These are phyloP conservation scores for Nakazawaea sp. DNA, from an alignment of 805 yeast genomes.

Conservation along the genomic window DNA sequence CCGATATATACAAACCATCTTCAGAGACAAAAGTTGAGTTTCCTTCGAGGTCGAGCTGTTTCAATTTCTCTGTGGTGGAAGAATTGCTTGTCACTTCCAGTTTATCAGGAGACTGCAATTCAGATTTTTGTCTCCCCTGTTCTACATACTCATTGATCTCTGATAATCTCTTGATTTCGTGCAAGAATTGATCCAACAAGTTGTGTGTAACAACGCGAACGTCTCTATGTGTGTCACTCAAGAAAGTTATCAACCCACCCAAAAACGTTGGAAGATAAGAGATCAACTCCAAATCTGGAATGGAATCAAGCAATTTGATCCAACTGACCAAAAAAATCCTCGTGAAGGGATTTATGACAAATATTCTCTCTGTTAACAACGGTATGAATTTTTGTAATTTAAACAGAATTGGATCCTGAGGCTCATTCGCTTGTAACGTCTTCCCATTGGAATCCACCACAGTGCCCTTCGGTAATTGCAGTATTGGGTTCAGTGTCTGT, in stretches of 20 bases:
- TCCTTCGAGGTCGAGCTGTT: not conserved
- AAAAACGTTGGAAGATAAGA: conserved; percentile 85
- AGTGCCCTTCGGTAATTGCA: conserved; percentile 29
- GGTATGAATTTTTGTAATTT: conserved; percentile 87
- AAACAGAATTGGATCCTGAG: conserved; percentile 66
- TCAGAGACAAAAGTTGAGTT: conserved; percentile 18
- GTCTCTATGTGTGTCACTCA: conserved; percentile 80
- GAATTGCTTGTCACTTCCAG: conserved; percentile 14
- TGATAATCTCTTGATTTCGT: conserved; percentile 73
- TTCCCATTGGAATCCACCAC: conserved; percentile 51
- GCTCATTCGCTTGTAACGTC: conserved; percentile 51
- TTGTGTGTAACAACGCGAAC: conserved; percentile 82
- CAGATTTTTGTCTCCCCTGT: conserved; percentile 15
- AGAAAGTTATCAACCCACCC: conserved; percentile 73
- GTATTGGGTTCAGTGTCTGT: conserved; percentile 29
- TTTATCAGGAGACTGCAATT: conserved; percentile 21
- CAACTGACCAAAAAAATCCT: conserved; percentile 89
- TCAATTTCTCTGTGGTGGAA: not conserved
- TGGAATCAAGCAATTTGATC: conserved; percentile 87
- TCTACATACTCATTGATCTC: conserved; percentile 54
- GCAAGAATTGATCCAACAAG: conserved; percentile 64
- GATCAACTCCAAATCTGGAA: conserved; percentile 84
- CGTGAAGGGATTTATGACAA: conserved; percentile 88
- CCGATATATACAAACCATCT: conserved; percentile 57
- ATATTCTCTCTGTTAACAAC: conserved; percentile 82